Evolutionary conservation across 2,329 filamentous ascomycete genomes (phyloP).

Genomic region (Pseudopyricularia cyperi): DNA sequence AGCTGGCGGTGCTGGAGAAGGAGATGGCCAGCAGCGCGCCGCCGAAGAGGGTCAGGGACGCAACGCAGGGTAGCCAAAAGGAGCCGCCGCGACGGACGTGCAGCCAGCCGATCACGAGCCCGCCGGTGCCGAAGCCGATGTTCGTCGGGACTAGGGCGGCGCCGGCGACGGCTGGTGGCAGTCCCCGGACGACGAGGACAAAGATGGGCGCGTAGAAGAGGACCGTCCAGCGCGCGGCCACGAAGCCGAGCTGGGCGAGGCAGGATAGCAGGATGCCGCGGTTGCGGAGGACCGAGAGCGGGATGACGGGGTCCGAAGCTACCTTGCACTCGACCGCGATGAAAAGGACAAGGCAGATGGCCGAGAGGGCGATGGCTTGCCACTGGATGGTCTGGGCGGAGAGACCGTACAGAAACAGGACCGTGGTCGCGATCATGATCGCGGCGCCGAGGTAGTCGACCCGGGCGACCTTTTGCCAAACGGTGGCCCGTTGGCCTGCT

Average conservation of each 20-base stretch:
- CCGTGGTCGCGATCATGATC: slow-evolving; percentile 49
- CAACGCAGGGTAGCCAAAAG: slow-evolving; percentile 54
- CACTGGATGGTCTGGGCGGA: slow-evolving; percentile 44
- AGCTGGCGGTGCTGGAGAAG: slow-evolving; percentile 29
- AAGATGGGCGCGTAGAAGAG: slow-evolving; percentile 74
- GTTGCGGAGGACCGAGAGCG: slow-evolving; percentile 54
- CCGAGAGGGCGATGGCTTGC: slow-evolving; percentile 46
- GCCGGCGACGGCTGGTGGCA: slow-evolving; percentile 57
- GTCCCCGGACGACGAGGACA: slow-evolving; percentile 61
- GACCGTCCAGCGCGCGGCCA: slow-evolving; percentile 70
- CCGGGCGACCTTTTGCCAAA: slow-evolving; percentile 40
- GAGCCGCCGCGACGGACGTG: slow-evolving; percentile 62
- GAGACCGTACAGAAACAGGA: slow-evolving; percentile 59
- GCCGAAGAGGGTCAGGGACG: slow-evolving; percentile 50
- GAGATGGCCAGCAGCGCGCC: slow-evolving; percentile 28
- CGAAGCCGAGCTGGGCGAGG: slow-evolving; percentile 60
- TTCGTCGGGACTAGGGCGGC: slow-evolving; percentile 73
- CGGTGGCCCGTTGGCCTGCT: slow-evolving; percentile 12
- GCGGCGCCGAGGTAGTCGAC: slow-evolving; percentile 67
- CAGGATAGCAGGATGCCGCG: slow-evolving; percentile 62
- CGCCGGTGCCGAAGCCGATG: slow-evolving; percentile 61
- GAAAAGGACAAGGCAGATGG: slow-evolving; percentile 37
- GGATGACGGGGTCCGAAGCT: slow-evolving; percentile 60
- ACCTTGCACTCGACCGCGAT: slow-evolving; percentile 49
- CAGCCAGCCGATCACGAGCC: slow-evolving; percentile 58